These are phyloP conservation scores for Tetrapisispora phaffii DNA, from an alignment of 805 yeast species.

Conservation along the genomic window DNA sequence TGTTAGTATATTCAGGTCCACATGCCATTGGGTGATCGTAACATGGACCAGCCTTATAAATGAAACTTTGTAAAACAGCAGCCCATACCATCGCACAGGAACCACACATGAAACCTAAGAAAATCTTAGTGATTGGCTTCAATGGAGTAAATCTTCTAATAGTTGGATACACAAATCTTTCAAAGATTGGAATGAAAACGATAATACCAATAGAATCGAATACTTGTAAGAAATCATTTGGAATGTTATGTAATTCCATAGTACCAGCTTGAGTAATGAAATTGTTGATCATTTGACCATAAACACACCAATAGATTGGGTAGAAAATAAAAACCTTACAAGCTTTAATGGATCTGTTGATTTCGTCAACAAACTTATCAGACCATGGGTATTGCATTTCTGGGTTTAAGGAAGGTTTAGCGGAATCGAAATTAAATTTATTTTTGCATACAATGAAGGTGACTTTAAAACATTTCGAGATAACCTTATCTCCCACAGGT, in stretches of 20 bases:
- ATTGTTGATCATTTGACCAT: slow-evolving; percentile 63
- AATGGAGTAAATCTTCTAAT: slow-evolving; percentile 43
- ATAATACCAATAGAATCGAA: slow-evolving; percentile 69
- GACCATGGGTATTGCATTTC: slow-evolving; percentile 45
- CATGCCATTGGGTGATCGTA: slow-evolving; percentile 46
- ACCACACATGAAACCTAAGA: slow-evolving; percentile 59
- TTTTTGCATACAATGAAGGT: slow-evolving; percentile 37
- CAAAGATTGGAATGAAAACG: slow-evolving; percentile 66
- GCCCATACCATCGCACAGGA: slow-evolving; percentile 63
- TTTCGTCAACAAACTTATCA: slow-evolving; percentile 67
- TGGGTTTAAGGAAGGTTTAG: slow-evolving; percentile 48
- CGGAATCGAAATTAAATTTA: slow-evolving; percentile 41
- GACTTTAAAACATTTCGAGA: slow-evolving; percentile 43
- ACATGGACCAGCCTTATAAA: slow-evolving; percentile 67
- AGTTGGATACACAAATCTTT: slow-evolving; percentile 46
- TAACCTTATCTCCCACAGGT: slow-evolving; percentile 53
- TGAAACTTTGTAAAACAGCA: slow-evolving; percentile 61
- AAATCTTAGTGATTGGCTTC: slow-evolving; percentile 63
- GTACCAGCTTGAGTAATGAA: slow-evolving; percentile 66
- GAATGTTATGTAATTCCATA: slow-evolving; percentile 67
- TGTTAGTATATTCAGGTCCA: slow-evolving; percentile 14
- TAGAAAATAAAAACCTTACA: slow-evolving; percentile 65
- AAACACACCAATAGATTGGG: slow-evolving; percentile 67
- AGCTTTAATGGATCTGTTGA: slow-evolving; percentile 51
- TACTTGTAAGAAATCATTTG: slow-evolving; percentile 70